phyloP scores from a whole-genome alignment of 257 asterid species.

The Schizonepeta tenuifolia region DNA sequence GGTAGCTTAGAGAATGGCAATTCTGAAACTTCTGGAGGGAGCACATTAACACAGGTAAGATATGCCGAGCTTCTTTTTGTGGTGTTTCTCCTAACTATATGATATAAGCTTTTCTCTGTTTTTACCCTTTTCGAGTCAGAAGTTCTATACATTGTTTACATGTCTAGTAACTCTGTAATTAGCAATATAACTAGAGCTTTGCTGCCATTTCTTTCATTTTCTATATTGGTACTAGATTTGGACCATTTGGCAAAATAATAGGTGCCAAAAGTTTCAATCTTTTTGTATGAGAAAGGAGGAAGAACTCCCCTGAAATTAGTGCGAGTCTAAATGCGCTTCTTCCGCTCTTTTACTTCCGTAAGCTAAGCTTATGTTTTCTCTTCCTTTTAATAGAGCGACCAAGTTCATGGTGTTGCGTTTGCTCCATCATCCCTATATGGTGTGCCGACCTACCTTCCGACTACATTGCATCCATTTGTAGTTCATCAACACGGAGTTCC shows the following conservation, averaged over 20 bases:
- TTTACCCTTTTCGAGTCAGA: not conserved
- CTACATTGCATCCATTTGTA: conserved; percentile 78
- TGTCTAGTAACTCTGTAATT: not conserved
- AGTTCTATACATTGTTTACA: conserved; percentile 2
- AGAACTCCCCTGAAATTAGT: not conserved
- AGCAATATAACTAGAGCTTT: not conserved
- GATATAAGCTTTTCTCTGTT: not conserved
- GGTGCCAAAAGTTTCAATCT: not conserved
- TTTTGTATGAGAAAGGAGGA: not conserved
- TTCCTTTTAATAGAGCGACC: conserved; percentile 48
- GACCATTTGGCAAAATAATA: not conserved
- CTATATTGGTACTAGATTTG: not conserved
- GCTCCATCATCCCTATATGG: conserved; percentile 71
- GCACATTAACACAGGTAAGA: conserved; percentile 61
- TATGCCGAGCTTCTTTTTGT: conserved; percentile 17
- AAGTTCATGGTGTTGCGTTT: conserved; percentile 67
- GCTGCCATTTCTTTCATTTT: not conserved
- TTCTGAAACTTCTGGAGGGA: conserved; percentile 58
- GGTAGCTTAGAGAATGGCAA: conserved; percentile 53
- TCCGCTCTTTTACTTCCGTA: not conserved
- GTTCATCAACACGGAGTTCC: conserved; percentile 82
- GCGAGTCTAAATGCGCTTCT: conserved; percentile 16
- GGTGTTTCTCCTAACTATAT: conserved; percentile 13
- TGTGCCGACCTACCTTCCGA: conserved; percentile 66
- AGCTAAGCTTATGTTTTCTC: not conserved